These are phyloP conservation scores for Prunella vulgaris DNA, from an alignment of 257 asterid genomes.

Conservation along the genomic window DNA sequence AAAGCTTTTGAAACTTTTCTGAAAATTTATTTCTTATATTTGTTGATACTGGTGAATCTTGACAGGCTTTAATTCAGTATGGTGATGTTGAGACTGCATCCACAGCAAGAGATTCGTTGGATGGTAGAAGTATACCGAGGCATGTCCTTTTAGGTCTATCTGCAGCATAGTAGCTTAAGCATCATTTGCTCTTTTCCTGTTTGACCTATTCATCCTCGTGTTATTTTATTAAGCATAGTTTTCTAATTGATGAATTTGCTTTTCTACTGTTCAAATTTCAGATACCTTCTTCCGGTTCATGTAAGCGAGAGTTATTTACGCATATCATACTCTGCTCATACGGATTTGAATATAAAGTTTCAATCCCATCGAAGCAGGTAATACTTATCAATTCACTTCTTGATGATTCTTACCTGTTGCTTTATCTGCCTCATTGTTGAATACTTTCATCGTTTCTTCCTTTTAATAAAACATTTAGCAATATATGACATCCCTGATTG, in stretches of 20 bases:
- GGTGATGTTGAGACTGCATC: conserved; percentile 72
- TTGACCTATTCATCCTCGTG: background rate
- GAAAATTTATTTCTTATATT: conserved; percentile 1
- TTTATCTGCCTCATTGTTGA: conserved; percentile 17
- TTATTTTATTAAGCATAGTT: background rate
- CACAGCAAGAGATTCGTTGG: conserved; percentile 74
- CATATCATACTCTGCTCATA: conserved; percentile 84
- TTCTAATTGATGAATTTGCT: conserved; percentile 20
- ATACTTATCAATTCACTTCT: conserved; percentile 1
- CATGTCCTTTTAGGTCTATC: conserved; percentile 26
- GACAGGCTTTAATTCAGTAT: conserved; percentile 74
- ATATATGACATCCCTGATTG: conserved; percentile 40
- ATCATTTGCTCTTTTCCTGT: background rate
- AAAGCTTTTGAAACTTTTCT: background rate
- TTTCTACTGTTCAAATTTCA: conserved; percentile 25
- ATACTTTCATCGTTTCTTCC: conserved; percentile 12
- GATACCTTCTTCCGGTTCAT: conserved; percentile 82
- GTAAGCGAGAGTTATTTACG: conserved; percentile 61
- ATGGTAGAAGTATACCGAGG: conserved; percentile 90
- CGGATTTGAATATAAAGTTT: conserved; percentile 80
- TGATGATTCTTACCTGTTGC: conserved; percentile 18
- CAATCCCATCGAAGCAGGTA: conserved; percentile 93
- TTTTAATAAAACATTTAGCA: conserved; percentile 13
- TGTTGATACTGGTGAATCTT: conserved; percentile 23
- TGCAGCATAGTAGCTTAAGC: background rate